Evolutionary conservation across 768 basidiomycete genomes (phyloP), one percentile per base, ranked within the genome.

Genomic region (Multifurca ochricompacta): DNA sequence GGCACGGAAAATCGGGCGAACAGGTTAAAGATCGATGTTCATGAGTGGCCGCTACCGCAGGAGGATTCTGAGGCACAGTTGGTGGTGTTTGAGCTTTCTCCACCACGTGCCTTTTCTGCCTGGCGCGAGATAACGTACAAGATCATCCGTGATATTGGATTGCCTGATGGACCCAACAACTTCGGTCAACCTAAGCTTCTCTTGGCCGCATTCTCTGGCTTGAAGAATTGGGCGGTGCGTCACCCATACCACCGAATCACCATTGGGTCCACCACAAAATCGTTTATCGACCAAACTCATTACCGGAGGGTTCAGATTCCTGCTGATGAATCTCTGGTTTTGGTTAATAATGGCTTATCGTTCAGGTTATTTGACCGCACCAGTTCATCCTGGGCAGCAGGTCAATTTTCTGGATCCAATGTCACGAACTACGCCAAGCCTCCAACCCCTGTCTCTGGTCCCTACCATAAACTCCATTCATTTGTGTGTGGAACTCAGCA

Each of bases 1-100:
- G 19, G 3, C 16, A 31, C 50, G 21, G 35, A 28, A 8, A 2
- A 9, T 1, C 19, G 36, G 5, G 48, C 58, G 2, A 40, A 28
- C 3, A 2, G 18, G 1, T 32, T 56, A 14, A 28, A 30, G 10
- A 56, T 59, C 25, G 0, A 3, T 14, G 37, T 46, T 11, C 54
- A 55, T 6, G 58, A 59, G 14, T 59, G 58, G 58, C 53, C 58
- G 1, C 43, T 55, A 9, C 48, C 58, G 18, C 7, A 4, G 9
- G 30, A 23, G 4, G 19, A 2, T 1, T 19, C 21, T 1, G 30
- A 10, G 2, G 53, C 58, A 27, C 47, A 44, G 14, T 31, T 27
- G 27, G 40, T 23, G 2, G 53, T 59, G 16, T 59, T 59, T 18
- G 58, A 59, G 10, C 31, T 59, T 13, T 37, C 32, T 3, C 41